These are phyloP conservation scores for Hortiboletus campestris DNA, from an alignment of 768 basidiomycete species.

Conservation along the genomic window DNA sequence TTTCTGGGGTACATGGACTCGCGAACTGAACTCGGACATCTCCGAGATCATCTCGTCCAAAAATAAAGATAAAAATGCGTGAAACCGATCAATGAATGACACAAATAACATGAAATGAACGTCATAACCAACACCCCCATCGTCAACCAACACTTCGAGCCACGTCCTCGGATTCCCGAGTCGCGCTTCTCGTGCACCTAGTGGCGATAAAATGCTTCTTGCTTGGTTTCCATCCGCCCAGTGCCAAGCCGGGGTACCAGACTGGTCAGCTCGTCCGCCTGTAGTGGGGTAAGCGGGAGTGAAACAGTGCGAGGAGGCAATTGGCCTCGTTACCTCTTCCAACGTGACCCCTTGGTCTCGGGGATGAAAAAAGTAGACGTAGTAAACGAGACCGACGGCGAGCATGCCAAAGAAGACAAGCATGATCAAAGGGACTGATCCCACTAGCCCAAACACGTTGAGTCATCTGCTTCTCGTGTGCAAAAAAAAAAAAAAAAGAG, in stretches of 20 bases:
- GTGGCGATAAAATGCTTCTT: conserved; percentile 36
- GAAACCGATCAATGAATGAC: not conserved
- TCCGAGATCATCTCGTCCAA: not conserved
- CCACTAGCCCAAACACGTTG: conserved; percentile 24
- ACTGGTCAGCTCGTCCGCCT: conserved; percentile 74
- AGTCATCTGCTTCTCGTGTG: not conserved
- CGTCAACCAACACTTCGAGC: not conserved
- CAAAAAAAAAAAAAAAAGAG: not conserved
- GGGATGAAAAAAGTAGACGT: conserved; percentile 77
- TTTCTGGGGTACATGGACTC: not conserved
- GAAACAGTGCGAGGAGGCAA: not conserved
- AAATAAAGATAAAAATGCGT: not conserved
- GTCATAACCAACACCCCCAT: not conserved
- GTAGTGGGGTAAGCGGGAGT: not conserved
- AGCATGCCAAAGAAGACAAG: conserved; percentile 78
- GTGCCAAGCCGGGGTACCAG: conserved; percentile 49
- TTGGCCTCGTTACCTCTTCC: conserved; percentile 43
- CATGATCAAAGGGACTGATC: conserved; percentile 72
- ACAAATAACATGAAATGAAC: not conserved
- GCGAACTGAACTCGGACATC: not conserved
- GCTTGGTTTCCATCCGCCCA: conserved; percentile 61
- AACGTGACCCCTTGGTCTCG: conserved; percentile 76
- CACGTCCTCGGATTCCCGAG: conserved; percentile 22
- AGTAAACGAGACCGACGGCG: conserved; percentile 62
- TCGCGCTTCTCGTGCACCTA: conserved; percentile 22